Evolutionary conservation across 192 early-diverging fungal species (phyloP).

Genomic region (Linnemannia schmuckeri): DNA sequence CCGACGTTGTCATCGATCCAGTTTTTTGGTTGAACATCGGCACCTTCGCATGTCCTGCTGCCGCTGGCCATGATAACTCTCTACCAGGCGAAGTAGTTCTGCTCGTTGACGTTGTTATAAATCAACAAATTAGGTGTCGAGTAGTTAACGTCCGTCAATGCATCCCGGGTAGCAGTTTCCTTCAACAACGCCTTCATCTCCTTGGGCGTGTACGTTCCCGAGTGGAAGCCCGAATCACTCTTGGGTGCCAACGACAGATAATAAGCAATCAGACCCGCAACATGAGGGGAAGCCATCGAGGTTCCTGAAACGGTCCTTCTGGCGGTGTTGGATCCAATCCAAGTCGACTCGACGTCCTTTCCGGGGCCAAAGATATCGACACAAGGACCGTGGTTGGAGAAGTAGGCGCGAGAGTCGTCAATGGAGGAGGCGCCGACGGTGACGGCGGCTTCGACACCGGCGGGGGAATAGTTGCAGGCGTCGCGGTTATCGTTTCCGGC

Average conservation of each 20-base stretch:
- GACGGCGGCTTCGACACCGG: conserved; percentile 71
- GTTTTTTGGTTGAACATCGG: not conserved
- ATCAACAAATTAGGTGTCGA: conserved; percentile 73
- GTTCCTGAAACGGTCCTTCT: conserved; percentile 94
- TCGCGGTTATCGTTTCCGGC: conserved; percentile 96
- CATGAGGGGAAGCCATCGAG: conserved; percentile 93
- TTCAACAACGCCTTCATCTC: conserved; percentile 73
- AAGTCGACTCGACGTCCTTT: conserved; percentile 64
- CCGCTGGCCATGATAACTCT: not conserved
- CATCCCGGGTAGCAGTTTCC: conserved; percentile 66
- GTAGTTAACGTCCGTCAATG: conserved; percentile 59
- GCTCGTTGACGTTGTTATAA: conserved; percentile 62
- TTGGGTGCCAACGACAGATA: conserved; percentile 66
- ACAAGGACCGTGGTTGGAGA: conserved; percentile 84
- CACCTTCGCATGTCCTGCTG: not conserved
- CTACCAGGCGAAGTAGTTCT: conserved; percentile 45
- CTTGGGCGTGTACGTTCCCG: conserved; percentile 60
- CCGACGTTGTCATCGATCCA: not conserved
- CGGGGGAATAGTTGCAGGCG: conserved; percentile 91
- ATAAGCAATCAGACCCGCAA: conserved; percentile 87
- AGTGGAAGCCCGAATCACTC: conserved; percentile 39
- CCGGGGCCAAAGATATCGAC: conserved; percentile 98
- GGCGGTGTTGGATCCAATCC: conserved; percentile 77
- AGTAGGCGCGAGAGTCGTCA: conserved; percentile 85
- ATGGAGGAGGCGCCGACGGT: conserved; percentile 93